Percentiles rank a stretch among this genome's conserved stretches.
These are phyloP conservation scores for Leccinellum luteum DNA, from an alignment of 768 basidiomycete species.

Conservation along the genomic window DNA sequence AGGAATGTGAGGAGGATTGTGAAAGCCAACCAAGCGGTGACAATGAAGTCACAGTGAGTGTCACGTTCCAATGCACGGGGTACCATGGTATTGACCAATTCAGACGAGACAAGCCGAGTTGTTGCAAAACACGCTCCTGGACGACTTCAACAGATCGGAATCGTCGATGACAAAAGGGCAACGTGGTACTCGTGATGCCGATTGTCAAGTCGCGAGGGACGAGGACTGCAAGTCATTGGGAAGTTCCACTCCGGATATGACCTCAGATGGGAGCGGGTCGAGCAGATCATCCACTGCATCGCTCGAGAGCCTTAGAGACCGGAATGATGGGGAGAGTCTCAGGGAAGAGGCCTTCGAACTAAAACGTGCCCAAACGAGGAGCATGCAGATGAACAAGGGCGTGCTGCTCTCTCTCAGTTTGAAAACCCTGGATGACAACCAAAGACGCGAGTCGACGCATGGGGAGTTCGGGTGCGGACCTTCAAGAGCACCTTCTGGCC, in stretches of 20 bases:
- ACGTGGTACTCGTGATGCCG: not conserved
- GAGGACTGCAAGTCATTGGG: constrained; percentile 20
- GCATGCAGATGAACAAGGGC: constrained; percentile 49
- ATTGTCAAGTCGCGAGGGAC: not conserved
- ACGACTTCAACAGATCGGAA: not conserved
- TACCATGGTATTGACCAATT: constrained; percentile 1
- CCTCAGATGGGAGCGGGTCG: constrained; percentile 20
- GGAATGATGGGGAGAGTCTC: constrained; percentile 15
- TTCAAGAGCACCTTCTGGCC: constrained; percentile 1
- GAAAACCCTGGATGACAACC: constrained; percentile 5
- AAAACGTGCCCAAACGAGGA: constrained; percentile 46
- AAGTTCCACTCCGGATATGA: constrained; percentile 26
- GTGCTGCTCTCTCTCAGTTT: constrained; percentile 37
- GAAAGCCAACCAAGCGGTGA: constrained; percentile 22
- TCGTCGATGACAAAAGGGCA: not conserved
- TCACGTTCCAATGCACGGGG: constrained; percentile 10
- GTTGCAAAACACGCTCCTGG: not conserved
- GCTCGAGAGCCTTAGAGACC: constrained; percentile 21
- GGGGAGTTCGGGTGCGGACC: constrained; percentile 1
- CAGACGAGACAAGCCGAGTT: not conserved
- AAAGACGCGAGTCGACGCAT: not conserved
- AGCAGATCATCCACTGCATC: constrained; percentile 24
- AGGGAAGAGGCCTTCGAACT: constrained; percentile 42
- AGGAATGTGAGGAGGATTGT: constrained; percentile 26
- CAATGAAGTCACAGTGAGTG: constrained; percentile 9